Evolutionary conservation across 768 basidiomycete genomes (phyloP), one percentile per base, ranked within the genome.

Genomic region (Hortiboletus flavorubellus): DNA sequence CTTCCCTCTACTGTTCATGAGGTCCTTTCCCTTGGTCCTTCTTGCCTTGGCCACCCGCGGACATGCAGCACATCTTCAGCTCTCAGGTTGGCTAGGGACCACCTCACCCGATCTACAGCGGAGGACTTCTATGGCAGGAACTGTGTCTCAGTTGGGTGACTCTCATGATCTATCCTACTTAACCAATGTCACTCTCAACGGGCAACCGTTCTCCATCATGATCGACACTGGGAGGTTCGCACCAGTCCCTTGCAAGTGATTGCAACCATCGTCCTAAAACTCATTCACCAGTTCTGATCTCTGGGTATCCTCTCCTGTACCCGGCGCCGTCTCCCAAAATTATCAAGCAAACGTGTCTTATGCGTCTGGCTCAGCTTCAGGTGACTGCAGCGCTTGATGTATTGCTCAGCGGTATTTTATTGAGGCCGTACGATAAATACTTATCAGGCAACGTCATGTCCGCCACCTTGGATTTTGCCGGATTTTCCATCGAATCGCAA

Each of bases 331-430:
- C 16, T 59, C 69, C 26, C 76, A 79, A 37, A 76, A 75, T 3
- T 67, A 64, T 47, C 70, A 69, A 8, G 66, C 75, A 18, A 63
- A 63, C 15, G 76, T 86, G 18, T 62, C 68, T 8, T 87, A 87
- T 70, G 85, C 83, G 15, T 73, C 80, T 15, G 83, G 82, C 33
- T 66, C 67, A 2, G 80, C 81, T 4, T 53, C 72, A 59, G 85
- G 85, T 84, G 51, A 39, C 21, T 29, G 5, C 50, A 31, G 2
- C 1, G 4, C 12, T 15, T 39, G 8, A 6, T 7, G 1, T 40
- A n/a, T 23, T 39, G 45, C 23, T 26, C 46, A 23, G 6, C 8
- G 9, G n/a, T 31, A 30, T 56, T 48, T 37, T 30, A 29, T 44
- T 58, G 34, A 48, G 15, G 9, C 38, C 33, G 8, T 39, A 31